Conservation (phyloP, 352 stramenopile species). For the Peronospora belbahrii region DNA sequence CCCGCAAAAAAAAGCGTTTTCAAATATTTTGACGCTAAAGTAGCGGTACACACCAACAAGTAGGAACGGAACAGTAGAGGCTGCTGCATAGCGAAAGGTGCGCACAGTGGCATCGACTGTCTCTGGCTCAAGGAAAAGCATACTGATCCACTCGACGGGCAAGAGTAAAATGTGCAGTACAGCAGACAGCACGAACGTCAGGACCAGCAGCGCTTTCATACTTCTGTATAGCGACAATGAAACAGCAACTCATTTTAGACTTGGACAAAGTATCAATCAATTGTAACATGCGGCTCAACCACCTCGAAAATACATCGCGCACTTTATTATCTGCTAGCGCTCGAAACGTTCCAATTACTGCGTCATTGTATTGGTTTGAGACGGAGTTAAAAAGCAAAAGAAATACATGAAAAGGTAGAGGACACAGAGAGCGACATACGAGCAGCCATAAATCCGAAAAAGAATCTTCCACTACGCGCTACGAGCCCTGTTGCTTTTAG, state of each 20-base stretch:
- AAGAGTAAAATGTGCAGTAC: constrained; percentile 41
- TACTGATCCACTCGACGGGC: constrained; percentile 54
- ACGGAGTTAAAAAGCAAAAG: not conserved
- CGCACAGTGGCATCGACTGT: constrained; percentile 42
- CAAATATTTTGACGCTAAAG: constrained; percentile 54
- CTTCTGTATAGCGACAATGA: constrained; percentile 27
- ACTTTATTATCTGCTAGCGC: constrained; percentile 36
- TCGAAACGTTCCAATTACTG: constrained; percentile 27
- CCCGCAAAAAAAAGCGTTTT: constrained; percentile 69
- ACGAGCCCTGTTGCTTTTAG: constrained; percentile 8
- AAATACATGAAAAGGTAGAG: not conserved
- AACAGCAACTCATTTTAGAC: not conserved
- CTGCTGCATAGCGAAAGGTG: constrained; percentile 42
- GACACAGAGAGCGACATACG: constrained; percentile 10
- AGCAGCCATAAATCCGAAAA: constrained; percentile 24
- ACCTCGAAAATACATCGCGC: constrained; percentile 44
- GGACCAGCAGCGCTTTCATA: constrained; percentile 42
- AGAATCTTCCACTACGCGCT: constrained; percentile 27
- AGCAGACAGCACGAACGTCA: constrained; percentile 44
- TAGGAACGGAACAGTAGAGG: constrained; percentile 47
- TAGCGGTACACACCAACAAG: constrained; percentile 49
- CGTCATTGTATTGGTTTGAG: constrained; percentile 1
- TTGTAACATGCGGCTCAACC: not conserved
- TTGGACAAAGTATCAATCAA: not conserved
- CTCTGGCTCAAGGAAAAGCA: constrained; percentile 27